Conservation (phyloP, 352 stramenopile genomes). For the Pythium guiyangense region DNA sequence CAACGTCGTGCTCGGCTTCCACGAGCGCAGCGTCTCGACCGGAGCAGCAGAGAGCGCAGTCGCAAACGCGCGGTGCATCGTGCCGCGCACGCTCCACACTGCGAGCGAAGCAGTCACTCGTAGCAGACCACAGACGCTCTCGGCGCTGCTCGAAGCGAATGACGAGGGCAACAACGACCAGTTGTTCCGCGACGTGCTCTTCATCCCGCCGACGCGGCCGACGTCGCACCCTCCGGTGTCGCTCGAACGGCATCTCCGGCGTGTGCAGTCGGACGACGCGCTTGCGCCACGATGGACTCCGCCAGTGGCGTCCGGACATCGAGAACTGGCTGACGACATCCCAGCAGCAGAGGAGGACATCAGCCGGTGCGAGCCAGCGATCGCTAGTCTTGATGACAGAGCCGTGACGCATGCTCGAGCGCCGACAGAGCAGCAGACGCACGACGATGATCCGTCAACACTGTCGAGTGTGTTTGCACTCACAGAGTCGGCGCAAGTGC, state of each 20-base stretch:
- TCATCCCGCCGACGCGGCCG: constrained; percentile 2
- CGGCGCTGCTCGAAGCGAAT: not conserved
- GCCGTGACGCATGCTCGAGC: too few species aligned
- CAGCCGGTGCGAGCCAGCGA: too few species aligned
- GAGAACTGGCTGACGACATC: too few species aligned
- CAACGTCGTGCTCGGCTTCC: constrained; percentile 56
- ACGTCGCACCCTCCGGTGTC: constrained; percentile 1
- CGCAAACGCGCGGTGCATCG: not conserved
- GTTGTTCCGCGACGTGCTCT: constrained; percentile 1
- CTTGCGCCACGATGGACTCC: not conserved
- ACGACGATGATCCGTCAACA: not conserved
- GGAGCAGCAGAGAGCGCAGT: not conserved
- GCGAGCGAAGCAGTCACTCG: not conserved
- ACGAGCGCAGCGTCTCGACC: constrained; percentile 15
- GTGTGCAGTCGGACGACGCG: not conserved
- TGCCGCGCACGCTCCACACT: not conserved
- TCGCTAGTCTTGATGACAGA: too few species aligned
- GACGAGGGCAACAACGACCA: not conserved
- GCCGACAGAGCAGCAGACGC: too few species aligned
- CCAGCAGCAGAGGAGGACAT: too few species aligned
- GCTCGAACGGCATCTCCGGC: constrained; percentile 6
- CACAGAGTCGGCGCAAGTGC: not conserved
- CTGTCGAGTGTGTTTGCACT: not conserved
- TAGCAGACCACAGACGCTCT: not conserved
- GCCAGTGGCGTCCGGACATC: not conserved